Evolutionary conservation across 805 yeast genomes (phyloP), one percentile per base, ranked within the genome.

Genomic region (Candida sakaeoensis): DNA sequence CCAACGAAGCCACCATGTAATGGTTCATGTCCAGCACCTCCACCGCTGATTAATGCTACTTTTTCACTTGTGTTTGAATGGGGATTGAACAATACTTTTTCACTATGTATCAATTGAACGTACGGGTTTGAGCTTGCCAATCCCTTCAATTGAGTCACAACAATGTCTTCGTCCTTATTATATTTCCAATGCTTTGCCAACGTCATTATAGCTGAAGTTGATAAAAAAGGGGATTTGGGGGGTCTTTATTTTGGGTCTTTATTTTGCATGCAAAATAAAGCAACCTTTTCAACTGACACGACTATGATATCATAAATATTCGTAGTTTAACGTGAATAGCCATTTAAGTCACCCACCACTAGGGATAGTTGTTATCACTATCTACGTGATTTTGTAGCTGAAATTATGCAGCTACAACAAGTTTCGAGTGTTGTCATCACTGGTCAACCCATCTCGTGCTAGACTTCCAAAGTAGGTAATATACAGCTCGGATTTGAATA

Each of bases 1-100:
- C 97, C 97, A 16, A 90, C 89, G 58, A 80, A 90, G 0, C 96
- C 97, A 7, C 86, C 90, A 54, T 91, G 97, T 3, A 89, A 72
- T 18, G 97, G 97, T 61, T 90, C 98, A 56, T 90, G 98, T 35
- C 98, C 98, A 10, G 90, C 80, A 19, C 97, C 97, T 41, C 98
- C 98, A 44, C 97, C 96, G 24, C 95, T 80, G 19, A 90, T 65
- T 36, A 90, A 54, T 5, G 86, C 75, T 32, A 89, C 84, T 52
- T 85, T 83, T 19, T 70, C 63, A n/a, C 49, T 33, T 14, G 58
- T 51, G 33, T 58, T 53, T n/a, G 66, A 54, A 39, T 63, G 45
- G 14, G 72, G 65, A 43, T 68, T 64, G 57, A 63, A 75, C 8
- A 79, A 71, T 4, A 80, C 82, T 43, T 73, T 68, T 53, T 82